Evolutionary conservation across 169 alveolate species (phyloP), one percentile per base, ranked within the genome.

Genomic region (Theileria sp.): DNA sequence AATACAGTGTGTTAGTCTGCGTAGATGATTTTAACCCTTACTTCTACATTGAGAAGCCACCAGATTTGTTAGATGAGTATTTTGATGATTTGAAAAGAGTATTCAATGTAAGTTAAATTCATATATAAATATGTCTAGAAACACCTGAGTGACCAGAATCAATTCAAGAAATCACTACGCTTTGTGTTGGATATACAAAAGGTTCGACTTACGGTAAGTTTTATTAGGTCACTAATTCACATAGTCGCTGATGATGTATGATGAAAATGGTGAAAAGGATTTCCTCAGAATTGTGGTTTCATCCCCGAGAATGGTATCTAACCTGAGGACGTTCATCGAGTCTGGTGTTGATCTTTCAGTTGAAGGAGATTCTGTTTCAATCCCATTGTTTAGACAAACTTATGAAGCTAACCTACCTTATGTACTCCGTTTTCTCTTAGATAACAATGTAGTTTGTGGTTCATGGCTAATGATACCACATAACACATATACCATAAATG

Each of bases 391-490:
- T 1, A 81, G 92, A 2, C 82, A 78, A 19, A 91, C 87, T 0
- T 98, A 88, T 86, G 99, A 98, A 89, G 96, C 99, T 5, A 97
- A 97, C 76, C 92, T 97, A 51, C 99, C 99, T 30, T 98, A 95
- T 83, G 97, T 97, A 28, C 88, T 98, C 30, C 90, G 99, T 67
- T 98, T 92, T 86, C 94, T 98, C 96, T 95, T 98, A 38, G 99
- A 98, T 84, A 80, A 92, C 23, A 94, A 94, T 76, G 92, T 97
- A 17, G 96, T 97, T 17, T 99, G 99, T 36, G 97, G 98, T 93
- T 93, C 97, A 64, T 98, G 99, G 99, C 86, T 97, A 74, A 36
- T 75, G 83, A 72, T 58, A 86, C 89, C 78, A 50, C 71, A 44
- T 17, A 89, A 66, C 23, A 26, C 34, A 19, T 85, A 68, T 28